phyloP scores from a whole-genome alignment of 805 yeast genomes.

The Scheffersomyces stipitis region DNA sequence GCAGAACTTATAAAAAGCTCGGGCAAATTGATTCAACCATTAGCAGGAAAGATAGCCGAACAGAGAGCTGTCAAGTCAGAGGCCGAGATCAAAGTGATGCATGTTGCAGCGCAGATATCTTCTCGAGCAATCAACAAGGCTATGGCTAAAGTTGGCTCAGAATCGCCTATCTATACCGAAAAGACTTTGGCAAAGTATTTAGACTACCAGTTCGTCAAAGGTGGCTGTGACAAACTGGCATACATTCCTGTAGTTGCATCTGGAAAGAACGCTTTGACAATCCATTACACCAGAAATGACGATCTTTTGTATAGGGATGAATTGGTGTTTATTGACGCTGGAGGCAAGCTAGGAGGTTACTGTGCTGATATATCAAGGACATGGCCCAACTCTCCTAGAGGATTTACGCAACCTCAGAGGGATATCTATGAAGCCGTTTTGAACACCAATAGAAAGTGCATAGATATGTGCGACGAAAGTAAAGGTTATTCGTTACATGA shows the following conservation, averaged over 20 bases:
- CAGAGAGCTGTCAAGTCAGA: constrained; percentile 72
- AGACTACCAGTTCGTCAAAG: constrained; percentile 77
- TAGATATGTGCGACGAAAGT: constrained; percentile 60
- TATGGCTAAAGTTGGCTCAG: constrained; percentile 53
- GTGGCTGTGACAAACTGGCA: constrained; percentile 89
- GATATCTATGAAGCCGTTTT: constrained; percentile 89
- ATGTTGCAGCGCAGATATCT: constrained; percentile 78
- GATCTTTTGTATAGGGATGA: constrained; percentile 76
- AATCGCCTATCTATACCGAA: constrained; percentile 59
- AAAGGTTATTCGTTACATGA: constrained; percentile 62
- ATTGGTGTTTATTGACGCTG: constrained; percentile 90
- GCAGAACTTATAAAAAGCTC: constrained; percentile 21
- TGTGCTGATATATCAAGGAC: constrained; percentile 95
- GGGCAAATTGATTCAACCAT: constrained; percentile 41
- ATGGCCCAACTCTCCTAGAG: constrained; percentile 82
- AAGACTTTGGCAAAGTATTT: constrained; percentile 75
- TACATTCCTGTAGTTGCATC: constrained; percentile 97
- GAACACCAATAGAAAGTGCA: constrained; percentile 76
- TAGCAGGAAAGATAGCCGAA: constrained; percentile 42
- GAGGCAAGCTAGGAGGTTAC: constrained; percentile 91
- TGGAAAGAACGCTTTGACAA: constrained; percentile 84
- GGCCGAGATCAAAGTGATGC: constrained; percentile 75
- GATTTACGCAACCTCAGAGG: constrained; percentile 72
- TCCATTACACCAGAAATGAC: constrained; percentile 93
- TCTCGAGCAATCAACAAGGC: constrained; percentile 84